A percentile compares a stretch with the other conserved stretches of the same genome.
phyloP scores from a whole-genome alignment of 371 early-diverging fungal genomes.

The Mortierella sp. region DNA sequence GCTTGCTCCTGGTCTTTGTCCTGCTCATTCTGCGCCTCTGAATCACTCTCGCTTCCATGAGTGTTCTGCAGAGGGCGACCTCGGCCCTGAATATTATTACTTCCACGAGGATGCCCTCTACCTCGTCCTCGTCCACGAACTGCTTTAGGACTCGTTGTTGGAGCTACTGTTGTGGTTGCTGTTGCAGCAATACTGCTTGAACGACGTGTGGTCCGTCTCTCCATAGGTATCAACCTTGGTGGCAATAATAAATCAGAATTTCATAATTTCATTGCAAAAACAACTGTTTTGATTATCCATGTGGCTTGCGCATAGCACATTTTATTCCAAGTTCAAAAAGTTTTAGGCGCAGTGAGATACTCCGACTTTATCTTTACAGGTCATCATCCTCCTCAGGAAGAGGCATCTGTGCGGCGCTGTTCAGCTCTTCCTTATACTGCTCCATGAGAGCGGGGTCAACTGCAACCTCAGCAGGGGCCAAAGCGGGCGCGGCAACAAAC shows the following conservation, averaged over 20 bases:
- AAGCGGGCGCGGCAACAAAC: conserved; percentile 98
- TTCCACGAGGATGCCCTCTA: conserved; percentile 23
- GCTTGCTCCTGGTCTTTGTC: neutral
- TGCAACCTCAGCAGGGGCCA: conserved; percentile 96
- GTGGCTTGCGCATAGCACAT: conserved; percentile 15
- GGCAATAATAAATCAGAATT: conserved; percentile 6
- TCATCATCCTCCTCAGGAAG: conserved; percentile 93
- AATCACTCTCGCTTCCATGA: neutral
- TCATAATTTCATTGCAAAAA: neutral
- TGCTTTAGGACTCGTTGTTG: neutral
- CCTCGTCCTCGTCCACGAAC: conserved; percentile 16
- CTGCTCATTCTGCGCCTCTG: neutral
- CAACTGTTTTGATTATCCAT: neutral
- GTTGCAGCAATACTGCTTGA: conserved; percentile 13
- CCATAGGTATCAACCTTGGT: conserved; percentile 9
- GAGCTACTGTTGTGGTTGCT: neutral
- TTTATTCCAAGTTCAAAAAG: neutral
- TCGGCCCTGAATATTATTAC: conserved; percentile 9
- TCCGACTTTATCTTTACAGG: conserved; percentile 55
- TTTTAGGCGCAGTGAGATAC: neutral
- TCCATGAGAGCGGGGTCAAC: conserved; percentile 86
- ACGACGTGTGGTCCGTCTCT: conserved; percentile 32
- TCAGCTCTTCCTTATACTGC: conserved; percentile 85
- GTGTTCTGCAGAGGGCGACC: neutral
- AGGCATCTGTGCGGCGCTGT: conserved; percentile 81